phyloP scores from a whole-genome alignment of 2,329 filamentous ascomycete species.

The Aspergillus terreus region DNA sequence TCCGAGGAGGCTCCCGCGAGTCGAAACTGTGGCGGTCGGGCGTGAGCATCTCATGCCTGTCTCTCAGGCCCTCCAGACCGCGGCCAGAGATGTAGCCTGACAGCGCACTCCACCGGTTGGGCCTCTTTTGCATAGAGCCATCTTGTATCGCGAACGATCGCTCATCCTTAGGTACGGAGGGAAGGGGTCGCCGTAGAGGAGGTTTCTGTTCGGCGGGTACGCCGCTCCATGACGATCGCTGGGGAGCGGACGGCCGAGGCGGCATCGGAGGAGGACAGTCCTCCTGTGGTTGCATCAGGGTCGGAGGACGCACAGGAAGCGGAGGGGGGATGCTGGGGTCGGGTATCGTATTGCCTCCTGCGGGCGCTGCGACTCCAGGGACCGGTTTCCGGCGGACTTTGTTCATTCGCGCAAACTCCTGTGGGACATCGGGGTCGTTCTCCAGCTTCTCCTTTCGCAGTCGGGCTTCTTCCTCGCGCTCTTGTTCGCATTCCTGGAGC shows the following conservation, averaged over 20 bases:
- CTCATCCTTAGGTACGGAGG: conserved; percentile 25
- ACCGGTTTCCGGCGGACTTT: conserved; percentile 40
- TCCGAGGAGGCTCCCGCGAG: conserved; percentile 19
- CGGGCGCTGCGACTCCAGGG: conserved; percentile 13
- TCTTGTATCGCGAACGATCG: conserved; percentile 7
- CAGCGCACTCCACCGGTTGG: conserved; percentile 29
- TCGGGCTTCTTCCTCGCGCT: conserved; percentile 28
- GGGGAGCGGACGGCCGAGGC: conserved; percentile 9
- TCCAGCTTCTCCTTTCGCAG: conserved; percentile 20
- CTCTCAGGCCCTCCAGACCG: conserved; percentile 20
- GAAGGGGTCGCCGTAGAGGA: conserved; percentile 23
- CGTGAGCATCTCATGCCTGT: conserved; percentile 19
- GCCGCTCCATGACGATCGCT: not conserved
- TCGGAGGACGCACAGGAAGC: conserved; percentile 15
- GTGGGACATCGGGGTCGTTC: conserved; percentile 16
- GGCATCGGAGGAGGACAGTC: conserved; percentile 8
- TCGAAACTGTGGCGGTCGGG: conserved; percentile 30
- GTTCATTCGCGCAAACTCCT: conserved; percentile 33
- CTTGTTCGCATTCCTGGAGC: conserved; percentile 36
- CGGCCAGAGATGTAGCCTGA: conserved; percentile 19
- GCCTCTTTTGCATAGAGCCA: conserved; percentile 12
- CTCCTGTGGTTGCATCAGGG: conserved; percentile 15
- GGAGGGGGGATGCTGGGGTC: conserved; percentile 7
- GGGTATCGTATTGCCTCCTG: not conserved
- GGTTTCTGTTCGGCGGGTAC: not conserved